Evolutionary conservation across 2,329 filamentous ascomycete species (phyloP), one percentile per base, ranked within the genome.

Genomic region (Arthrinium phaeospermum): DNA sequence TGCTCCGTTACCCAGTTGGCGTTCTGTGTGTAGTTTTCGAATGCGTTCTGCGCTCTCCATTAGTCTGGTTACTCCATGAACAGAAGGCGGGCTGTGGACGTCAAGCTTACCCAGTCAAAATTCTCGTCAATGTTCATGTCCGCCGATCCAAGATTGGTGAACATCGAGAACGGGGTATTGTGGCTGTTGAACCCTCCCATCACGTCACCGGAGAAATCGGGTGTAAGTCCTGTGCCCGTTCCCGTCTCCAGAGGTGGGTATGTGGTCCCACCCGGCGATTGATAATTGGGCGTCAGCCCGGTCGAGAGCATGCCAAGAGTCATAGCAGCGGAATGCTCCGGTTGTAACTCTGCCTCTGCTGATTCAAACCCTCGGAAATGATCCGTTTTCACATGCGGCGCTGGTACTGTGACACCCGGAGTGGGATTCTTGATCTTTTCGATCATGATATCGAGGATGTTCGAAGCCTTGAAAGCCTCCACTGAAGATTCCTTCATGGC

Each of bases 381-480:
- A 14, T 79, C 77, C 44, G 71, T 70, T 68, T 75, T 78, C 24
- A 70, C 73, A 7, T 75, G 45, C 51, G 74, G 74, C 30, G 74
- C 72, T 44, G 71, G 72, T 7, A 37, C 45, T n/a, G 76, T 73
- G 13, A 74, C 47, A n/a, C 72, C 68, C 13, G 75, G 73, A 30
- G 80, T 81, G 13, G 88, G 85, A 71, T 83, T 84, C 77, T 88
- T 91, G 71, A 98, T 87, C 81, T 96, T 96, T 45, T 91, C 88
- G 64, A 98, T 84, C 89, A 98, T 95, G 70, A 98, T 91, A 30
- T 91, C 91, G n/a, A 98, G 85, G 34, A 96, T 88, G 57, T 90
- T 91, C 53, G 91, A 91, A 1, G 94, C 96, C 83, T 98, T 98
- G 84, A 92, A 95, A 0, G 95, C 94, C 76, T 98, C 96, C 84